Conservation (phyloP, 2,329 filamentous ascomycete species). For the Pseudogymnoascus sp. region DNA sequence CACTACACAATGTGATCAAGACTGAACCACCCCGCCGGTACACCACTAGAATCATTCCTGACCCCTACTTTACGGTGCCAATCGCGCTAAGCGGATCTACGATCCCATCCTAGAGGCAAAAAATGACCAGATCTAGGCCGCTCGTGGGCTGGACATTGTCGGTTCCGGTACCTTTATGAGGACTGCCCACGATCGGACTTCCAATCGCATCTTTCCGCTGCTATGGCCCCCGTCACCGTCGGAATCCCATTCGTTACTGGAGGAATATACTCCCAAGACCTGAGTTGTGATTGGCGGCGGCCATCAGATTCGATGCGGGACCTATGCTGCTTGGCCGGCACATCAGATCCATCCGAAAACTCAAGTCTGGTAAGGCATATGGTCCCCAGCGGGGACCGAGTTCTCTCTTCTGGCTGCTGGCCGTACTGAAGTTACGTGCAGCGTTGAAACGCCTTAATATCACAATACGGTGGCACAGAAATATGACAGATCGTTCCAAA, state of each 20-base stretch:
- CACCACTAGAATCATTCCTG: neutral
- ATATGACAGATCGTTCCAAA: neutral
- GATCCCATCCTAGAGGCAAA: neutral
- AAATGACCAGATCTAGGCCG: constrained; percentile 7
- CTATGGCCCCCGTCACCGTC: neutral
- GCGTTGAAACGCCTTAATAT: neutral
- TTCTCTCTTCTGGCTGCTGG: neutral
- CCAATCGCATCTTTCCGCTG: neutral
- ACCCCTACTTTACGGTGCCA: neutral
- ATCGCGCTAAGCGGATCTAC: neutral
- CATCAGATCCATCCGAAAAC: constrained; percentile 3
- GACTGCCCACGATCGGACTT: neutral
- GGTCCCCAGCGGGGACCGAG: neutral
- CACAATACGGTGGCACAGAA: neutral
- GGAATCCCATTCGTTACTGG: neutral
- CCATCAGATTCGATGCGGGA: constrained; percentile 1
- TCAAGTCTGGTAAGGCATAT: neutral
- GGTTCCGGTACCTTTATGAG: neutral
- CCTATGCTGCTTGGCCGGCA: neutral
- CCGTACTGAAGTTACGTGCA: neutral
- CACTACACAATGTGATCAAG: neutral
- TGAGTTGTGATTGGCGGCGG: neutral
- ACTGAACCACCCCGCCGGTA: neutral
- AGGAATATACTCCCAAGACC: neutral
- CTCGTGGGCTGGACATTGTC: neutral